A percentile compares a stretch with the other conserved stretches of the same genome.
Conservation (phyloP, 2,329 filamentous ascomycete genomes). For the Fusarium napiforme region DNA sequence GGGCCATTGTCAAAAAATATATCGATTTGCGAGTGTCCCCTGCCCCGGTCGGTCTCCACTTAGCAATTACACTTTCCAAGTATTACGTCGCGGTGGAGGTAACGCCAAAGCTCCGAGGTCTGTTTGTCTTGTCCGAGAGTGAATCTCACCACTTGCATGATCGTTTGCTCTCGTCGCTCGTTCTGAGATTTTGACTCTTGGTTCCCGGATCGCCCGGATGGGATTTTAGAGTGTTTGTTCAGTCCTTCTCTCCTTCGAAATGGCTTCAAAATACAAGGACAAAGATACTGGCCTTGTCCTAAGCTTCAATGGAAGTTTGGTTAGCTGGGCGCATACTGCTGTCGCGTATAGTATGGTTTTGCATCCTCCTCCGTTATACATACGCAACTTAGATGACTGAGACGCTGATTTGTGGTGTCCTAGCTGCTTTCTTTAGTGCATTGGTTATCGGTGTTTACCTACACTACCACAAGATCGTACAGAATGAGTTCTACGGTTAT, state of each 20-base stretch:
- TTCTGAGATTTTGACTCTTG: constrained; percentile 27
- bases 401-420: constrained; percentile 35
- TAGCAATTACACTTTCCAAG: constrained; percentile 24
- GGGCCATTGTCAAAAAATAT: constrained; percentile 32
- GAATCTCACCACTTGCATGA: constrained; percentile 43
- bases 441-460: constrained; percentile 82
- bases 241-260: constrained; percentile 42
- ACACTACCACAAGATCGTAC: constrained; percentile 96
- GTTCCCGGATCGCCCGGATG: constrained; percentile 49
- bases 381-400: constrained; percentile 2
- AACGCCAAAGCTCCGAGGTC: constrained; percentile 44
- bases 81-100: constrained; percentile 43
- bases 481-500: constrained; percentile 96
- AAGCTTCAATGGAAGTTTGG: constrained; percentile 85
- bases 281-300: constrained; percentile 70
- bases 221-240: constrained; percentile 39
- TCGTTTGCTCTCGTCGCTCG: constrained; percentile 26
- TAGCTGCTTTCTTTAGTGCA: constrained; percentile 87
- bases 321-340: constrained; percentile 87
- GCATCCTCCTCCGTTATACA: background rate
- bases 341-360: constrained; percentile 77
- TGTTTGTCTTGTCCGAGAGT: constrained; percentile 32
- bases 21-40: constrained; percentile 30
- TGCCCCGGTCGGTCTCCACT: constrained; percentile 32
- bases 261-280: constrained; percentile 68